Conservation (phyloP, 192 early-diverging fungal genomes). For the Coemansia sp. region DNA sequence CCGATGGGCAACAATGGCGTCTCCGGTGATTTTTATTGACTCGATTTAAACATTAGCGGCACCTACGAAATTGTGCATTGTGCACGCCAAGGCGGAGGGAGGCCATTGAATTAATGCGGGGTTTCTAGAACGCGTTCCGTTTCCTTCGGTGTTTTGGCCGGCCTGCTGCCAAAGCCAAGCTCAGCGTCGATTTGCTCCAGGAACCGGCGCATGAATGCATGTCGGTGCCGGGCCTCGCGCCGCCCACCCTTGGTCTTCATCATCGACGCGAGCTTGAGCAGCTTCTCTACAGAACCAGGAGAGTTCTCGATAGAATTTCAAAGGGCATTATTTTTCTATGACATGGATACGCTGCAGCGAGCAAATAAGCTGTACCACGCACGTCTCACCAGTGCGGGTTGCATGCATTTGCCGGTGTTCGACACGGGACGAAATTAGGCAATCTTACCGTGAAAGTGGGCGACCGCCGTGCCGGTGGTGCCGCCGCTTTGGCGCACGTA, state of each 20-base stretch:
- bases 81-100: too few relatives aligned
- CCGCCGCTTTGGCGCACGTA: slow-evolving; percentile 53
- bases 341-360: neutral
- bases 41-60: neutral
- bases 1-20: too few relatives aligned
- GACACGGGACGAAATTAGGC: neutral
- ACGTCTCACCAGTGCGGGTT: neutral
- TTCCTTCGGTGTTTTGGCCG: neutral
- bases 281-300: slow-evolving; percentile 55
- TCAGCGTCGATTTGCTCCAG: slow-evolving; percentile 58
- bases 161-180: slow-evolving; percentile 27
- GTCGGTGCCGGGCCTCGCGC: slow-evolving; percentile 56
- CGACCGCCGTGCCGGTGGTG: slow-evolving; percentile 55
- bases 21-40: too few relatives aligned
- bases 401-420: neutral
- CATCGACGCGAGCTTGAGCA: slow-evolving; percentile 58
- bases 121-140: neutral
- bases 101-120: neutral
- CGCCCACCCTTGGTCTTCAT: slow-evolving; percentile 59
- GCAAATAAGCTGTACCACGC: neutral
- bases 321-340: too few relatives aligned
- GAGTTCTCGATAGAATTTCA: neutral
- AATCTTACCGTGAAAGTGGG: slow-evolving; percentile 62
- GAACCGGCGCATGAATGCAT: slow-evolving; percentile 57
- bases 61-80: neutral